Evolutionary conservation across 106 monocot genomes (phyloP).

Genomic region (Agapanthus africanus): DNA sequence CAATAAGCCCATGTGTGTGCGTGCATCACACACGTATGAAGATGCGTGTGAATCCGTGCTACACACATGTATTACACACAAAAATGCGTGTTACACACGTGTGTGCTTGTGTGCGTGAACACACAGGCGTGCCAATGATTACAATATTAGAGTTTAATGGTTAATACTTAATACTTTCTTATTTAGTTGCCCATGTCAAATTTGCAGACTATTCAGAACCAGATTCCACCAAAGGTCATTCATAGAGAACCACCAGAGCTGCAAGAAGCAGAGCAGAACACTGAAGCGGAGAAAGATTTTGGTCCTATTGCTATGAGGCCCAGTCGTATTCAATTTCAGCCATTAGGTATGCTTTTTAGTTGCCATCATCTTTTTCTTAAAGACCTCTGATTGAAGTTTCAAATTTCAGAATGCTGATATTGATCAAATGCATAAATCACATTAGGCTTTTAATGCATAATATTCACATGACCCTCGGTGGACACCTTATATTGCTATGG

Average conservation of each 20-base stretch:
- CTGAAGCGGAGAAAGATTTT: conserved; percentile 23
- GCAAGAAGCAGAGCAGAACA: neutral
- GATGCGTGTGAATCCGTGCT: neutral
- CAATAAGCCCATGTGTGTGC: no score
- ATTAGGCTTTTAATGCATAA: no score
- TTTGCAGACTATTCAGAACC: conserved; percentile 21
- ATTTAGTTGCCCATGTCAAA: neutral
- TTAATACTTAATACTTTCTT: no score
- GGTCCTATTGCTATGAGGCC: conserved; percentile 59
- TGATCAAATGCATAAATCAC: no score
- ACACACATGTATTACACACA: no score
- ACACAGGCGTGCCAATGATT: neutral
- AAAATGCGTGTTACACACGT: no score
- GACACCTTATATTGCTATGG: no score
- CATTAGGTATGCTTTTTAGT: conserved; percentile 42
- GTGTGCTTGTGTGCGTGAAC: neutral
- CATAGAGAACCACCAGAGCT: neutral
- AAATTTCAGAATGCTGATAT: no score
- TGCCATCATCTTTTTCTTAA: no score
- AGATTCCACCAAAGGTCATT: neutral
- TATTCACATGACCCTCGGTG: no score
- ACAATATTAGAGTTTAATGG: neutral
- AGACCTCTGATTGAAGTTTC: no score
- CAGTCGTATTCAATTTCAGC: conserved; percentile 72
- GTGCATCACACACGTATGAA: neutral